Evolutionary conservation across 2,329 filamentous ascomycete species (phyloP).

Genomic region (Celoporthe dispersa): DNA sequence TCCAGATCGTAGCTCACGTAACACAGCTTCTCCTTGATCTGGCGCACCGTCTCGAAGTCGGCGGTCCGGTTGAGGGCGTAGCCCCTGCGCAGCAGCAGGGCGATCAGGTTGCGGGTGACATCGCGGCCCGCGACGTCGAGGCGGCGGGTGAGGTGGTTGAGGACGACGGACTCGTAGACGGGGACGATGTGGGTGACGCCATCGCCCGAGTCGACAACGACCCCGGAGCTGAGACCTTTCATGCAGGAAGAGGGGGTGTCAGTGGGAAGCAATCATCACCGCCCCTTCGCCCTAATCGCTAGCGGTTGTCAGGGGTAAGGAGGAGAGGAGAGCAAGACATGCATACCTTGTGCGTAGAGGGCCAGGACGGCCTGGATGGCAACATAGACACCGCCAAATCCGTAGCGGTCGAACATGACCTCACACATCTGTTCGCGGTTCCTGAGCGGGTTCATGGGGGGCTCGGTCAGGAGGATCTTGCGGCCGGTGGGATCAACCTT

Average conservation of each 20-base stretch:
- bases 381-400: constrained; percentile 95
- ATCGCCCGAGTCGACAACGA: constrained; percentile 98
- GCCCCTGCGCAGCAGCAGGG: constrained; percentile 87
- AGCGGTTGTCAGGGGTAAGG: not conserved
- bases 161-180: constrained; percentile 96
- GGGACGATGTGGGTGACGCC: constrained; percentile 98
- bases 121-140: constrained; percentile 96
- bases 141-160: constrained; percentile 93
- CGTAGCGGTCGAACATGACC: constrained; percentile 98
- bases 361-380: constrained; percentile 97
- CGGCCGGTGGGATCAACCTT: constrained; percentile 85
- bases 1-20: constrained; percentile 98
- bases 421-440: constrained; percentile 98
- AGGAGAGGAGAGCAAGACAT: not conserved
- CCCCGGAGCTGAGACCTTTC: constrained; percentile 81
- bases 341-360: constrained; percentile 88
- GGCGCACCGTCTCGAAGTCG: constrained; percentile 97
- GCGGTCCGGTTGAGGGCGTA: constrained; percentile 98
- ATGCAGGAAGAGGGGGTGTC: not conserved
- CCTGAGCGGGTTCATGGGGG: constrained; percentile 95
- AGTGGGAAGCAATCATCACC: constrained; percentile 9
- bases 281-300: no score
- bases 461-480: constrained; percentile 97
- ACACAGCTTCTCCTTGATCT: constrained; percentile 99
- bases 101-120: constrained; percentile 97